These are phyloP conservation scores for Hanseniaspora guilliermondii DNA, from an alignment of 805 yeast species.

Conservation along the genomic window DNA sequence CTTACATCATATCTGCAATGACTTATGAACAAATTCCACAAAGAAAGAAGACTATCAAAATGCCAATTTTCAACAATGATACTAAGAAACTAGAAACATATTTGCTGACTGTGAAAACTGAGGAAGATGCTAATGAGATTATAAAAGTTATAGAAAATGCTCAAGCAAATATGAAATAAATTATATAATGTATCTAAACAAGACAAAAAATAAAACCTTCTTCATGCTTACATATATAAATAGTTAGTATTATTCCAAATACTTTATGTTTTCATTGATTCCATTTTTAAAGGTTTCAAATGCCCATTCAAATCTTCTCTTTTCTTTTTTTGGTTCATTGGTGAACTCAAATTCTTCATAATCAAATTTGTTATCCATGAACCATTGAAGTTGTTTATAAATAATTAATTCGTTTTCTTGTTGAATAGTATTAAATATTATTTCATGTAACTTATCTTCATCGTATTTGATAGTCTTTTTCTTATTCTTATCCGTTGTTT, in stretches of 20 bases:
- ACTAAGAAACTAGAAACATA: conserved; percentile 50
- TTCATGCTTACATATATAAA: too few relatives aligned
- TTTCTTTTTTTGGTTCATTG: conserved; percentile 19
- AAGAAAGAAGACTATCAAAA: conserved; percentile 51
- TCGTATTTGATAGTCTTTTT: conserved; percentile 19
- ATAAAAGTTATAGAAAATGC: conserved; percentile 18
- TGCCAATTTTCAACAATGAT: conserved; percentile 48
- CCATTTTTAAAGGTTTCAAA: conserved; percentile 7
- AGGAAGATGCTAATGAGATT: conserved; percentile 27
- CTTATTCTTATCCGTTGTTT: conserved; percentile 23
- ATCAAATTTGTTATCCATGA: conserved; percentile 22
- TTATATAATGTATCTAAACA: conserved; percentile 3
- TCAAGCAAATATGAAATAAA: conserved; percentile 23
- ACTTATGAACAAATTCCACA: conserved; percentile 40
- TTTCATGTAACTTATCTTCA: conserved; percentile 23
- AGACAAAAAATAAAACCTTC: too few relatives aligned
- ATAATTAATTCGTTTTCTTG: conserved; percentile 22
- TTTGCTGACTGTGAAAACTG: conserved; percentile 56
- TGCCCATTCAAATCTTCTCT: conserved; percentile 27
- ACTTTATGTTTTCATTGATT: conserved; percentile 14
- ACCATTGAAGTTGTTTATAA: conserved; percentile 27
- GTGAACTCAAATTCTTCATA: conserved; percentile 17
- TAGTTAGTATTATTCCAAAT: conserved; percentile 1
- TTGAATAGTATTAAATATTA: conserved; percentile 19
- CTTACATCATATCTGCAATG: conserved; percentile 44